A percentile compares a stretch with the other conserved stretches of the same genome.
Conservation (phyloP, 1,284 basidiomycete species). For the Ceratobasidium theobromae region DNA sequence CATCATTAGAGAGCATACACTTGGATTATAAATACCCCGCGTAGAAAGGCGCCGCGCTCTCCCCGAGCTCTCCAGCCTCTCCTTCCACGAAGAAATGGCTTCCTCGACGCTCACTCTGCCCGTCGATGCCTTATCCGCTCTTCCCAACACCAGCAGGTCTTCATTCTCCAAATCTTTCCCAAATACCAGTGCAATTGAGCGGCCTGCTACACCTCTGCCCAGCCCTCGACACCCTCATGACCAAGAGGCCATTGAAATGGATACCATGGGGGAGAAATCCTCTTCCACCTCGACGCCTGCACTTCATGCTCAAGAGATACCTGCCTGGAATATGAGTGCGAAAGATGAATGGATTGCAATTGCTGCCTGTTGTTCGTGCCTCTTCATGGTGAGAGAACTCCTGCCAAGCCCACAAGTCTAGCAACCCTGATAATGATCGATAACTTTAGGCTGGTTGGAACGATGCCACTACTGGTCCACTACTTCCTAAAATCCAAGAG, state of each 20-base stretch:
- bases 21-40: too few species aligned
- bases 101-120: conserved; percentile 1
- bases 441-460: conserved; percentile 54
- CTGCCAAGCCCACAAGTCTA: neutral
- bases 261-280: neutral
- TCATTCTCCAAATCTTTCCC: neutral
- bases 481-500: conserved; percentile 57
- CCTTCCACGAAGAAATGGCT: too few species aligned
- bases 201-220: neutral
- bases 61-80: too few species aligned
- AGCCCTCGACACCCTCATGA: neutral
- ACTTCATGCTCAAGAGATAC: neutral
- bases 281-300: neutral
- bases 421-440: neutral
- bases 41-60: neutral
- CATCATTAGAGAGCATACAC: too few species aligned
- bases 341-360: conserved; percentile 15
- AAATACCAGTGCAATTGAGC: neutral
- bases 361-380: conserved; percentile 8
- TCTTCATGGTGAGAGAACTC: conserved; percentile 12
- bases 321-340: conserved; percentile 5
- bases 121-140: conserved; percentile 2
- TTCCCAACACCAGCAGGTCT: neutral
- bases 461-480: conserved; percentile 55
- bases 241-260: conserved; percentile 10